These are phyloP conservation scores for Chrysanthemum makinoi DNA, from an alignment of 129 eudicot genomes.

Conservation along the genomic window DNA sequence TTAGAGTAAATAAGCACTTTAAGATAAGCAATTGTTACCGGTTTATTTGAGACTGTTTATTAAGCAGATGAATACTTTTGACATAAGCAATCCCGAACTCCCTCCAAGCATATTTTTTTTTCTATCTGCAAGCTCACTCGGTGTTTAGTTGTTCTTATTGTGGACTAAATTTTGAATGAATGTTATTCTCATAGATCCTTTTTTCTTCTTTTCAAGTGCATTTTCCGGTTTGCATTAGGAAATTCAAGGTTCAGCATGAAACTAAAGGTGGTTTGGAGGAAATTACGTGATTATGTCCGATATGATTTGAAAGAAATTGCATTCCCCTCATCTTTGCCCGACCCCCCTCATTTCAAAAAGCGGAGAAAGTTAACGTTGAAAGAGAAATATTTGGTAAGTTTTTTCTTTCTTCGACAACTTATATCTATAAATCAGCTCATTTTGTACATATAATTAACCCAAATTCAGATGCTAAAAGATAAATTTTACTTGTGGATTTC, in stretches of 20 bases:
- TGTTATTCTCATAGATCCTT: too few species aligned
- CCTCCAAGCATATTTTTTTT: too few species aligned
- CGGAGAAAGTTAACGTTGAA: slow-evolving; percentile 54
- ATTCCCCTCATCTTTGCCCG: slow-evolving; percentile 82
- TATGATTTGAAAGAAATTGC: slow-evolving; percentile 83
- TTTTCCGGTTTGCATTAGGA: neutral
- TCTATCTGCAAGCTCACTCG: too few species aligned
- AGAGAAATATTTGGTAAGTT: slow-evolving; percentile 62
- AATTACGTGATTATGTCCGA: slow-evolving; percentile 57
- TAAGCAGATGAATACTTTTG: too few species aligned
- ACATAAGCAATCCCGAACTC: too few species aligned
- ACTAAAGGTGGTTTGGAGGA: slow-evolving; percentile 57
- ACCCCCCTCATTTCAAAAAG: slow-evolving; percentile 71
- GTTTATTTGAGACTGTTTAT: too few species aligned
- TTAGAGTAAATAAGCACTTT: too few species aligned
- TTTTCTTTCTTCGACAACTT: neutral
- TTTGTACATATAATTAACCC: too few species aligned
- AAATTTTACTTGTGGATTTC: neutral
- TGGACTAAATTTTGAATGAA: neutral
- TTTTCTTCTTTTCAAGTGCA: neutral
- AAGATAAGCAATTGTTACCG: too few species aligned
- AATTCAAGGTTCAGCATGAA: slow-evolving; percentile 44
- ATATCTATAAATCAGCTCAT: neutral
- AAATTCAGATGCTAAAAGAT: neutral
- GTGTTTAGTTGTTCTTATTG: neutral